Evolutionary conservation across 108 stramenopile genomes (phyloP), one percentile per base, ranked within the genome.

Genomic region (Stephanodiscus triporus): DNA sequence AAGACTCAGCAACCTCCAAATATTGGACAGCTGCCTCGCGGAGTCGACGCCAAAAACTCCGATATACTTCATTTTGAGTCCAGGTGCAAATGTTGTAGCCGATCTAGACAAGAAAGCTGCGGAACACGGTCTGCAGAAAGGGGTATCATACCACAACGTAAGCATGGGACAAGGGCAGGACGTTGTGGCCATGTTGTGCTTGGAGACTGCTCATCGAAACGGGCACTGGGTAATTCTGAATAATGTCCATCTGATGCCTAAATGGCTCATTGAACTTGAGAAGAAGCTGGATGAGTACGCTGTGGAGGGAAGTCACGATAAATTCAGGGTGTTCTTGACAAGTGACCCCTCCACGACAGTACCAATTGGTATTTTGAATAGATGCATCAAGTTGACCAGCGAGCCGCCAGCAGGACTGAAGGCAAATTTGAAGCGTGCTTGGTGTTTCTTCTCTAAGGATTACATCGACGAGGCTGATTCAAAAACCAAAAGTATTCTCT

Each of bases 131-230:
- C 87, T 93, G 27, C 83, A 88, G 51, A 92, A 88, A 77, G 92
- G 95, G 50, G 84, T 85, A 53, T 84, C 83, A 27, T 97, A 97
- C 76, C 93, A 95, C 81, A 97, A 97, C 56, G 90, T 97, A 34
- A 92, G 92, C 76, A 95, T 97, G 93, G 96, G 96, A 0, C 96
- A 97, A 75, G 96, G 96, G 22, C 93, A 97, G 76, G 96, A 97
- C 69, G 85, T 89, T 43, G 78, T 94, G 24, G 96, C 96, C 2
- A 94, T 91, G 93, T 78, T 89, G 32, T 88, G 87, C 63, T 80
- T 97, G n/a, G 93, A 92, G 43, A 90, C 82, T 17, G 96, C 94
- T 9, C 91, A 93, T 70, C 86, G 90, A 26, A 88, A 97, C 56
- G 96, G 96, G 11, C 93, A 95, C 76, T 97, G 96, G 96, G 95